Base-by-base conservation (phyloP, 2,329 filamentous ascomycete species). In the Aspergillus novoparasiticus region DNA sequence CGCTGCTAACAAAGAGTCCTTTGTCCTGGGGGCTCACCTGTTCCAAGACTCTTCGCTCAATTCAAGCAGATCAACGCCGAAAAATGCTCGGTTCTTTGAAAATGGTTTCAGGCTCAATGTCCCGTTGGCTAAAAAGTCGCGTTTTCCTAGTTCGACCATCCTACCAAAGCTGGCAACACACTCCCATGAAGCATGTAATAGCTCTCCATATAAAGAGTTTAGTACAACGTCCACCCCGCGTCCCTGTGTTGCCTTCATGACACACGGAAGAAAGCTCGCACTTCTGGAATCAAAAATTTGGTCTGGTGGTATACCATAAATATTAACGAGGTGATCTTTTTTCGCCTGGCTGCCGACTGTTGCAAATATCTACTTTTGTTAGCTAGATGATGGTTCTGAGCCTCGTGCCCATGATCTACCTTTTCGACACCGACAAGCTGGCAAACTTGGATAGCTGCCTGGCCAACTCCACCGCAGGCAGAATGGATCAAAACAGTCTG, bases 161-260 rank as follows among this genome's bases (percentile, higher is more conserved):
- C 60, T 69, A 0, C 73, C 73, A 39, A 68, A 69, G 9, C 64
- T 62, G 0, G 73, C 71, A 26, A 75, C 70, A 26, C 71, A 74
- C 30, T 66, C 50, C 73, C 73, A 75, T 0, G 70, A 70, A 4
- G 68, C 69, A 19, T 65, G 64, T 0, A 75, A 58, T 23, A 71
- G 61, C 21, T 71, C 65, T 1, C 71, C 72, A 5, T 69, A 58
- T 3, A 72, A 45, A 0, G 69, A 69, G 53, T 73, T 73, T 1
- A 75, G 58, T 2, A 73, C 68, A 2, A 73, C 12, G 45, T 73
- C 68, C 3, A 73, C 68, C 1, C 71, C 70, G 3, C 48, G 43
- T 6, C 62, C 65, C 4, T 28, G 11, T 0, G 67, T 69, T 16
- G 32, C 61, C 3, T 36, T 34, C 62, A 67, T 58, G 59, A 21